These are phyloP conservation scores for Neodidymelliopsis sp. DNA, from an alignment of 2,329 filamentous ascomycete genomes.

Conservation along the genomic window DNA sequence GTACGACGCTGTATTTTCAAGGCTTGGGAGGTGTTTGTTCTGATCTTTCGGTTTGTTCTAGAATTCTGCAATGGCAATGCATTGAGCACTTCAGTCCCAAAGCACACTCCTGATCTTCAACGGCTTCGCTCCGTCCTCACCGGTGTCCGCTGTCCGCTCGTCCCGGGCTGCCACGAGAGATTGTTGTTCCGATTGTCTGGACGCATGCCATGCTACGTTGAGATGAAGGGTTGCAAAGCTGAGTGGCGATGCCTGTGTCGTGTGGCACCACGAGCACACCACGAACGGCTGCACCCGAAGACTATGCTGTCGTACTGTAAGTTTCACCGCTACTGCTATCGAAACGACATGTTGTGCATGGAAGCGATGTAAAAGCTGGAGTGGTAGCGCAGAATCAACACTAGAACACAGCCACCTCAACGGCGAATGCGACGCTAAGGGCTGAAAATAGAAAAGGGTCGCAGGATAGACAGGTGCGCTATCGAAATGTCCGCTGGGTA, in stretches of 20 bases:
- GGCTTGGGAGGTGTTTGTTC: background rate
- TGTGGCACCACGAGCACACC: background rate
- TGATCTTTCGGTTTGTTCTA: conserved; percentile 10
- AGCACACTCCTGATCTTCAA: conserved; percentile 11
- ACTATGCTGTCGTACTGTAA: background rate
- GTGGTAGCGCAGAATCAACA: conserved; percentile 5
- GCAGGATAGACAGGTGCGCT: conserved; percentile 5
- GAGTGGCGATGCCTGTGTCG: conserved; percentile 5
- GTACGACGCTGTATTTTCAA: background rate
- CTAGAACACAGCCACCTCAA: conserved; percentile 16
- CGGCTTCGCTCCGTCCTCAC: conserved; percentile 12
- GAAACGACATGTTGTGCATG: conserved; percentile 9
- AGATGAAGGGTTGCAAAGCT: conserved; percentile 5
- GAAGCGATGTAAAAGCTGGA: background rate
- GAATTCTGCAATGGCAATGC: conserved; percentile 9
- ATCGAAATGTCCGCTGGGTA: conserved; percentile 16
- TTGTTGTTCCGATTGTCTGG: background rate
- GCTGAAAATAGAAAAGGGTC: conserved; percentile 15
- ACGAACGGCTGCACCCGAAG: conserved; percentile 6
- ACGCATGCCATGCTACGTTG: conserved; percentile 5
- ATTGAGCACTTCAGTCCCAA: conserved; percentile 10
- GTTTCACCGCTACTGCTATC: conserved; percentile 8
- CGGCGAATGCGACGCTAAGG: conserved; percentile 2
- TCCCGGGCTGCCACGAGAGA: background rate
- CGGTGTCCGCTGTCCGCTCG: conserved; percentile 4